Percentiles rank a stretch among this genome's conserved stretches.
Conservation (phyloP, 2,329 filamentous ascomycete species). For the Ramularia collo-cygni region DNA sequence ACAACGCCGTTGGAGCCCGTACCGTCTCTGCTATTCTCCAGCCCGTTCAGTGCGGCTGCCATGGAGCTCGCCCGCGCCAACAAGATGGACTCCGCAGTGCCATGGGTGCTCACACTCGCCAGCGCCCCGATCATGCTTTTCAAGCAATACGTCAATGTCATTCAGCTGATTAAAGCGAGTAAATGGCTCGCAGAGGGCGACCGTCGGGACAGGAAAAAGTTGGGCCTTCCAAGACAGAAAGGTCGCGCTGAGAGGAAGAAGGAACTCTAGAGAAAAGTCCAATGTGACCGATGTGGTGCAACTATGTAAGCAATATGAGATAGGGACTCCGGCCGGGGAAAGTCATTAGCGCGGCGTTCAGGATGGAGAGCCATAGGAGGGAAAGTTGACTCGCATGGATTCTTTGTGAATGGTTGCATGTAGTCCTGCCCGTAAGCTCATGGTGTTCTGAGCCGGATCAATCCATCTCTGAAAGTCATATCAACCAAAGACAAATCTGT, state of each 20-base stretch:
- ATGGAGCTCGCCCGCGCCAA: conserved; percentile 87
- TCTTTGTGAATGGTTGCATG: too few species aligned
- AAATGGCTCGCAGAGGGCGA: conserved; percentile 93
- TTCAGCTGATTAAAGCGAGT: conserved; percentile 90
- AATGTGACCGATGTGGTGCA: conserved; percentile 1
- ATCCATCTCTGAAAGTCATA: too few species aligned
- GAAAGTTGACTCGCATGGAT: too few species aligned
- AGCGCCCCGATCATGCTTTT: conserved; percentile 80
- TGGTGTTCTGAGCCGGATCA: too few species aligned
- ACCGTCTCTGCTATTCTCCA: conserved; percentile 70
- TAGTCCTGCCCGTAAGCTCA: too few species aligned
- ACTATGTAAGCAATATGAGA: background rate
- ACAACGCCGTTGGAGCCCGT: conserved; percentile 32
- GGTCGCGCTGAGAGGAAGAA: conserved; percentile 7
- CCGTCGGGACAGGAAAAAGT: conserved; percentile 26
- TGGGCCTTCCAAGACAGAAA: conserved; percentile 16
- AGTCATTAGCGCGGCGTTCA: conserved; percentile 2
- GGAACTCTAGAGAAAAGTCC: conserved; percentile 5
- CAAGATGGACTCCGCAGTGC: conserved; percentile 59
- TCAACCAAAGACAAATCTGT: too few species aligned
- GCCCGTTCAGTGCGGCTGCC: conserved; percentile 85
- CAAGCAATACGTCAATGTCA: conserved; percentile 90
- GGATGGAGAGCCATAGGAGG: conserved; percentile 1
- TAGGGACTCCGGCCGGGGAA: too few species aligned
- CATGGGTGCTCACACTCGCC: conserved; percentile 73